Evolutionary conservation across 371 early-diverging fungal genomes (phyloP).

Genomic region (Saksenaea vasiformis): DNA sequence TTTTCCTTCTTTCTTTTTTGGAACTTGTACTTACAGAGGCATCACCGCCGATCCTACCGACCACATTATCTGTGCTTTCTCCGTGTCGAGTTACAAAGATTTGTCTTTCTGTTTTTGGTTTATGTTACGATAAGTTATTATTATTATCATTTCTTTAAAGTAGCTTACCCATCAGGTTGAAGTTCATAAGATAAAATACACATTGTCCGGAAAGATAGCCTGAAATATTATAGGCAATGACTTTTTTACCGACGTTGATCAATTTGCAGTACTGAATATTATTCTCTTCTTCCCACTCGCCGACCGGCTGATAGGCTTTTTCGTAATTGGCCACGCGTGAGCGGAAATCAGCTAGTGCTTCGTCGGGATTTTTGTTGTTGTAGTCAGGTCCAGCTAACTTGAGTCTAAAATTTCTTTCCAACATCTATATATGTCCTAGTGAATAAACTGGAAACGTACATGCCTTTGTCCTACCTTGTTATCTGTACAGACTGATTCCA

Average conservation of each 20-base stretch:
- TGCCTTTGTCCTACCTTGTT: conserved; percentile 23
- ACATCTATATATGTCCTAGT: conserved; percentile 35
- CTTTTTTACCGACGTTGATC: conserved; percentile 83
- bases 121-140: background rate
- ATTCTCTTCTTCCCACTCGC: conserved; percentile 72
- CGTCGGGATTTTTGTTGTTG: conserved; percentile 62
- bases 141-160: background rate
- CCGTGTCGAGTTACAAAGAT: conserved; percentile 87
- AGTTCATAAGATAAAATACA: conserved; percentile 87
- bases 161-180: conserved; percentile 55
- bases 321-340: conserved; percentile 82
- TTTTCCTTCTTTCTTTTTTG: background rate
- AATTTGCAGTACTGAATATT: conserved; percentile 82
- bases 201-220: conserved; percentile 82
- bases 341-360: conserved; percentile 76
- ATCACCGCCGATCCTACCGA: conserved; percentile 75
- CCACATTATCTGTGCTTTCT: conserved; percentile 63
- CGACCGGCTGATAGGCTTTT: conserved; percentile 76
- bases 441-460: background rate
- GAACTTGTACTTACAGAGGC: conserved; percentile 54
- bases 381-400: conserved; percentile 88
- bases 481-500: conserved; percentile 84
- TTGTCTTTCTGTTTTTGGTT: conserved; percentile 58
- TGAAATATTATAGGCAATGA: conserved; percentile 79
- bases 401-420: conserved; percentile 78